These are phyloP conservation scores for Groenewaldozyma tartarivorans DNA, from an alignment of 805 yeast genomes.

Conservation along the genomic window DNA sequence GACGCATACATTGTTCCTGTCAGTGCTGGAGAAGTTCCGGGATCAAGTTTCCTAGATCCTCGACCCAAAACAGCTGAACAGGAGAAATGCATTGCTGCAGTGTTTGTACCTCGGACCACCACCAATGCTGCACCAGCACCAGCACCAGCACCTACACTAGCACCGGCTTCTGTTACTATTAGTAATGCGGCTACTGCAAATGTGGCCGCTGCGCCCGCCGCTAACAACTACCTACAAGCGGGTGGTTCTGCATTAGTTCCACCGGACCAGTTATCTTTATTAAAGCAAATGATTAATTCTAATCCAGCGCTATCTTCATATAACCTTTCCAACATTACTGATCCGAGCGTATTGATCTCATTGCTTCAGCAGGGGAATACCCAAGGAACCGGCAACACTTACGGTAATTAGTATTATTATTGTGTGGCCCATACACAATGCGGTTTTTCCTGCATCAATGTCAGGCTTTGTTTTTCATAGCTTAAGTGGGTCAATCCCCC, in stretches of 20 bases:
- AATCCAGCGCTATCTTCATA: conserved; percentile 22
- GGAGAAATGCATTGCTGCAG: conserved; percentile 3
- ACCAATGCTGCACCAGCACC: background rate
- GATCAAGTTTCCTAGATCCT: conserved; percentile 17
- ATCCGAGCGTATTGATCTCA: conserved; percentile 22
- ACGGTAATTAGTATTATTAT: too few species aligned
- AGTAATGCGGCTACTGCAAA: background rate
- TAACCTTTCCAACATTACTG: conserved; percentile 19
- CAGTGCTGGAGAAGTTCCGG: conserved; percentile 12
- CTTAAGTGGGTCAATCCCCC: too few species aligned
- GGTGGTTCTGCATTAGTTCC: conserved; percentile 14
- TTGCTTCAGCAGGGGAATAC: conserved; percentile 16
- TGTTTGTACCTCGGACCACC: background rate
- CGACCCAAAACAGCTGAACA: conserved; percentile 11
- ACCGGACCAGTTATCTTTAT: conserved; percentile 15
- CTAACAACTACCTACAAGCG: too few species aligned
- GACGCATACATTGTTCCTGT: conserved; percentile 53
- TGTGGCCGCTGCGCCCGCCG: background rate
- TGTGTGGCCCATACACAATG: too few species aligned
- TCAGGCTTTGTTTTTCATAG: too few species aligned
- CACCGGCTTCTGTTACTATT: background rate
- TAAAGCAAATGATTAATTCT: conserved; percentile 17
- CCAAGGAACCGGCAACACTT: background rate
- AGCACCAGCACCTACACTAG: background rate
- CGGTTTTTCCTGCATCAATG: too few species aligned